Percentiles rank a stretch among this genome's conserved stretches.
Conservation (phyloP, 2,329 filamentous ascomycete genomes). For the Nothophaeocryptopus gaeumannii region DNA sequence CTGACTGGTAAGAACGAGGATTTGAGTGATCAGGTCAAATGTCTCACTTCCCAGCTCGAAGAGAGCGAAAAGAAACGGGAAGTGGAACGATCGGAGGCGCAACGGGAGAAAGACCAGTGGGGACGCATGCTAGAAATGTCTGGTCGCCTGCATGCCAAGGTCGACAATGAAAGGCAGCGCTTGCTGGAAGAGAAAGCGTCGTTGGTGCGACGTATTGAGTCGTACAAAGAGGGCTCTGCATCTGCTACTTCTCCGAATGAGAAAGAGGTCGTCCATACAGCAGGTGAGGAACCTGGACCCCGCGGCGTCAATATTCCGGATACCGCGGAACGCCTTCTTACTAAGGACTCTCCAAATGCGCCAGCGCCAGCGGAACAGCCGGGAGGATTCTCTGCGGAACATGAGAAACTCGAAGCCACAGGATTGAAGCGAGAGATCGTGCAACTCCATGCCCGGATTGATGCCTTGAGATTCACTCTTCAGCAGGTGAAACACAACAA, state of each 20-base stretch:
- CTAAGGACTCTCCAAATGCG: background rate
- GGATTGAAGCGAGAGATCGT: conserved; percentile 12
- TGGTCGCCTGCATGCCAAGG: conserved; percentile 44
- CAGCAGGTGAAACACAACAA: conserved; percentile 13
- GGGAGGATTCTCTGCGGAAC: background rate
- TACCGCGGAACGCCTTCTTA: background rate
- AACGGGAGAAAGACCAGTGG: conserved; percentile 49
- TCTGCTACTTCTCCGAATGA: background rate
- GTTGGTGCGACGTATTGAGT: conserved; percentile 25
- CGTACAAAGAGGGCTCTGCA: conserved; percentile 6
- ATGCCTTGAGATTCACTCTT: conserved; percentile 13
- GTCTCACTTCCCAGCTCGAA: conserved; percentile 50
- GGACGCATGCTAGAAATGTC: conserved; percentile 53
- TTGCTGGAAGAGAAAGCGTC: conserved; percentile 41
- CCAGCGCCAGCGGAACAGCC: background rate
- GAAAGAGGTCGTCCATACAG: background rate
- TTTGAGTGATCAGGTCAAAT: conserved; percentile 46
- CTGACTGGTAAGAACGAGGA: conserved; percentile 52
- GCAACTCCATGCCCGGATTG: conserved; percentile 16
- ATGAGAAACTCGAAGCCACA: background rate
- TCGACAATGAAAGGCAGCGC: conserved; percentile 42
- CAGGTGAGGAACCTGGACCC: background rate
- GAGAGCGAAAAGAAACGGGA: conserved; percentile 50
- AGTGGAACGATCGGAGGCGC: conserved; percentile 42
- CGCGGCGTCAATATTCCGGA: background rate